phyloP scores from a whole-genome alignment of 371 early-diverging fungal species.

The Rhizopus microsporus region DNA sequence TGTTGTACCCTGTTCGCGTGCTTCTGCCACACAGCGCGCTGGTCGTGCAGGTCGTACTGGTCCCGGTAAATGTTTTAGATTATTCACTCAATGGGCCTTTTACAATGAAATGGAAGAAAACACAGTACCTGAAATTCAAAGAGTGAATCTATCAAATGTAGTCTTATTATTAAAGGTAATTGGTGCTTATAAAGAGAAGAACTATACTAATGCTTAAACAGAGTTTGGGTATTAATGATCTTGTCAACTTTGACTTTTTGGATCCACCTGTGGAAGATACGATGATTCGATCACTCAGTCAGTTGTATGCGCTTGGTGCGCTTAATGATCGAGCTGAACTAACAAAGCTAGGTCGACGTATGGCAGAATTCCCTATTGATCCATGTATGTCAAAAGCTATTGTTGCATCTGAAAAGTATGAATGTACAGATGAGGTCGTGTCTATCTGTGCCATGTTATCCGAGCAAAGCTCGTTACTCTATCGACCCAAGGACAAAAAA shows the following conservation, averaged over 20 bases:
- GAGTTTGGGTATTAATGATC: slow-evolving; percentile 93
- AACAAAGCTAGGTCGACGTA: slow-evolving; percentile 95
- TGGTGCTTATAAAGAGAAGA: not conserved
- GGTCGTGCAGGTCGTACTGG: slow-evolving; percentile 98
- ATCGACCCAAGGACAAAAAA: slow-evolving; percentile 93
- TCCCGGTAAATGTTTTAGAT: slow-evolving; percentile 97
- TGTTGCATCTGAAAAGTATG: slow-evolving; percentile 88
- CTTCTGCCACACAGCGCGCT: slow-evolving; percentile 96
- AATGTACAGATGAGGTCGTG: slow-evolving; percentile 90
- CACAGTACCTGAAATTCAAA: slow-evolving; percentile 95
- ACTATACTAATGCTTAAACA: slow-evolving; percentile 15
- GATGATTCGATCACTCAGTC: slow-evolving; percentile 89
- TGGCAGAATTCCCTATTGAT: slow-evolving; percentile 99
- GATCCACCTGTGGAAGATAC: slow-evolving; percentile 96
- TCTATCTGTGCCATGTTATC: slow-evolving; percentile 91
- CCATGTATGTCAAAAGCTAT: slow-evolving; percentile 95
- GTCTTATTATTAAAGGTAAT: slow-evolving; percentile 88
- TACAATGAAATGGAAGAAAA: slow-evolving; percentile 92
- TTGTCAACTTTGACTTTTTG: slow-evolving; percentile 97
- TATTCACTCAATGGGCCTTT: slow-evolving; percentile 96
- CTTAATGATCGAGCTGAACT: slow-evolving; percentile 90
- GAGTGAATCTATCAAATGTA: slow-evolving; percentile 91
- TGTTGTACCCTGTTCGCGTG: slow-evolving; percentile 92
- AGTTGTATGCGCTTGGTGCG: slow-evolving; percentile 95
- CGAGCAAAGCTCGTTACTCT: slow-evolving; percentile 90